Evolutionary conservation across 2,329 filamentous ascomycete genomes (phyloP), one percentile per base, ranked within the genome.

Genomic region (Lasiodiplodia gonubiensis): DNA sequence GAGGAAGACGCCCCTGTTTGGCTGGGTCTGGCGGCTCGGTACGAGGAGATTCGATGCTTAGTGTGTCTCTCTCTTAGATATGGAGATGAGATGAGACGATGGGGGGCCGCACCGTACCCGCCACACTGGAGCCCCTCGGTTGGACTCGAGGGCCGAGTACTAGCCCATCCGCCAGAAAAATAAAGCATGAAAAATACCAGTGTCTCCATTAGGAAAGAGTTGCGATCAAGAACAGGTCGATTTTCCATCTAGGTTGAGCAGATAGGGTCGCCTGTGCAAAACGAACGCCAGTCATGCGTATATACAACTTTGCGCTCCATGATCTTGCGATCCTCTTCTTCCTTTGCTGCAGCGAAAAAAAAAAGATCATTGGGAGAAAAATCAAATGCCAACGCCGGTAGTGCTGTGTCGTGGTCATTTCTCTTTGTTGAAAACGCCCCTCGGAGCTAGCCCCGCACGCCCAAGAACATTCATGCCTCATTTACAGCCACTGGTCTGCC

Each of bases 381-480:
- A 51, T 37, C 23, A 37, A 8, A 21, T 46, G 12, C 10, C 12
- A 59, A 63, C 59, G 59, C 59, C 59, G 39, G 23, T 33, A 30
- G 46, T 63, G 59, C 42, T 63, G 42, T 63, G 30, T 30, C 46
- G 35, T 60, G 8, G 4, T 27, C 37, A 39, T 3, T 51, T 42
- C 51, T 35, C 33, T 52, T 27, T 66, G 64, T 66, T 66, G 64
- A 66, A 27, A 66, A 66, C 64, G 64, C 64, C 52, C 49, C 61
- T 46, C 37, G 37, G 25, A 35, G 39, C 25, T 46, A 39, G 48
- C 30, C 39, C 39, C 39, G 46, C 46, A 37, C 48, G 39, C 64
- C 39, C 59, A 39, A 51, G 42, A 27, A 21, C 60, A 35, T 52
- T 39, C 39, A 49, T 57, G 27, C 35, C 52, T 49, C 54, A 33